Evolutionary conservation across 164 flowering plant species (phyloP).

Genomic region (Saururus chinensis): DNA sequence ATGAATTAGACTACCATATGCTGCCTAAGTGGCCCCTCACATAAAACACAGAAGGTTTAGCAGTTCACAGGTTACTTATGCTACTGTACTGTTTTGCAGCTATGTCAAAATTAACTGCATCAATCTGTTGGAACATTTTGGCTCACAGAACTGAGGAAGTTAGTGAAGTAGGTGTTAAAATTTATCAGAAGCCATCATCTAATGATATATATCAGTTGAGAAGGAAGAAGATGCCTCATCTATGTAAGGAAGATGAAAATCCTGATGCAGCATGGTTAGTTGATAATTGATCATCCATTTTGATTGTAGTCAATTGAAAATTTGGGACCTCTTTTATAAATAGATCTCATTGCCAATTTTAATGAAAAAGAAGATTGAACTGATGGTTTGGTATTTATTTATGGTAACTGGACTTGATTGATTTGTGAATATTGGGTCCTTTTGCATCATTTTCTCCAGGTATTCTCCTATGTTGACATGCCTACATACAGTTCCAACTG

Average conservation of each 20-base stretch:
- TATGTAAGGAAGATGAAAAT: slow-evolving; percentile 84
- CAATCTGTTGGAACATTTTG: slow-evolving; percentile 88
- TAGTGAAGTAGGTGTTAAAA: slow-evolving; percentile 70
- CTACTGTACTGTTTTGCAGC: slow-evolving; percentile 29
- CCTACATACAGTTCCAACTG: slow-evolving; percentile 64
- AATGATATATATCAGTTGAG: slow-evolving; percentile 77
- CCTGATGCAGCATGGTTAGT: slow-evolving; percentile 93
- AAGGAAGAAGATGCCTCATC: slow-evolving; percentile 71
- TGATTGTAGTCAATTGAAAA: neutral
- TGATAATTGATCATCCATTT: neutral
- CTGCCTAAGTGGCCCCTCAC: too few species aligned
- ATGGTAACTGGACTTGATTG: neutral
- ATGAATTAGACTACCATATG: too few species aligned
- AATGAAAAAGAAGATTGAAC: too few species aligned
- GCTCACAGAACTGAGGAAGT: slow-evolving; percentile 82
- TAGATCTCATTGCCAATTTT: neutral
- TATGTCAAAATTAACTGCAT: slow-evolving; percentile 66
- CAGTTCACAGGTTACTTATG: neutral
- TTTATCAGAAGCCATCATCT: slow-evolving; percentile 89
- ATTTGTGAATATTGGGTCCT: neutral
- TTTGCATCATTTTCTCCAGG: slow-evolving; percentile 30
- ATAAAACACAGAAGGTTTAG: neutral
- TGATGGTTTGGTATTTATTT: neutral
- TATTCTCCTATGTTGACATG: slow-evolving; percentile 64
- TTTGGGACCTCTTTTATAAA: neutral